These are phyloP conservation scores for Sarocladium brachiariae DNA, from an alignment of 2,329 filamentous ascomycete genomes.

Conservation along the genomic window DNA sequence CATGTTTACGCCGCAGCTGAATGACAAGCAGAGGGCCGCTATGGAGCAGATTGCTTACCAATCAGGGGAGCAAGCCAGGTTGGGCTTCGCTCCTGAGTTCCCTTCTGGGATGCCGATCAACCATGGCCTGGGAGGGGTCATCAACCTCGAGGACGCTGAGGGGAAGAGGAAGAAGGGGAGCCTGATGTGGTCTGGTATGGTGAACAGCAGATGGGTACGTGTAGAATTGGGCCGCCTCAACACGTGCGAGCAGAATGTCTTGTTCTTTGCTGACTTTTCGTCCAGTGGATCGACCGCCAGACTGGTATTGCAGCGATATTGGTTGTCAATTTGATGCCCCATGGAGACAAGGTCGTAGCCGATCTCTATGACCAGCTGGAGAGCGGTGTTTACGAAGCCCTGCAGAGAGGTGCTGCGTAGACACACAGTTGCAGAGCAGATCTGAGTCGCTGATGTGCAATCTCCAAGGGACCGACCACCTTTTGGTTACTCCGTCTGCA, in stretches of 20 bases:
- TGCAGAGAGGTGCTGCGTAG: background rate
- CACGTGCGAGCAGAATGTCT: background rate
- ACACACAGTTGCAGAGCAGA: no score
- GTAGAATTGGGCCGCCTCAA: background rate
- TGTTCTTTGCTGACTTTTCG: background rate
- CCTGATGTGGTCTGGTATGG: constrained; percentile 36
- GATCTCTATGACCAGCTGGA: constrained; percentile 34
- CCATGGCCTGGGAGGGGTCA: constrained; percentile 30
- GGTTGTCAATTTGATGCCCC: constrained; percentile 31
- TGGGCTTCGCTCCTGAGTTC: constrained; percentile 30
- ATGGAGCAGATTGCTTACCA: constrained; percentile 17
- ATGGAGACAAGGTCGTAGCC: constrained; percentile 28
- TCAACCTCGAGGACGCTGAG: constrained; percentile 31
- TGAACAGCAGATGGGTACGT: constrained; percentile 36
- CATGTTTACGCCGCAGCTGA: constrained; percentile 36
- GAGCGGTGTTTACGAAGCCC: constrained; percentile 27
- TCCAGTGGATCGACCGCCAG: constrained; percentile 29
- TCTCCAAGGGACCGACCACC: no score
- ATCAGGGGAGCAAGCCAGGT: constrained; percentile 14
- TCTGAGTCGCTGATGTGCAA: no score
- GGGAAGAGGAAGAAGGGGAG: constrained; percentile 35
- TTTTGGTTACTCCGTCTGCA: constrained; percentile 16
- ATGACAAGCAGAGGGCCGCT: constrained; percentile 19
- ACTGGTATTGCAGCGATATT: constrained; percentile 33
- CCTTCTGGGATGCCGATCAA: constrained; percentile 24